Evolutionary conservation across 139 green algal species (phyloP), one percentile per base, ranked within the genome.

Genomic region (Spirogloea muscicola): DNA sequence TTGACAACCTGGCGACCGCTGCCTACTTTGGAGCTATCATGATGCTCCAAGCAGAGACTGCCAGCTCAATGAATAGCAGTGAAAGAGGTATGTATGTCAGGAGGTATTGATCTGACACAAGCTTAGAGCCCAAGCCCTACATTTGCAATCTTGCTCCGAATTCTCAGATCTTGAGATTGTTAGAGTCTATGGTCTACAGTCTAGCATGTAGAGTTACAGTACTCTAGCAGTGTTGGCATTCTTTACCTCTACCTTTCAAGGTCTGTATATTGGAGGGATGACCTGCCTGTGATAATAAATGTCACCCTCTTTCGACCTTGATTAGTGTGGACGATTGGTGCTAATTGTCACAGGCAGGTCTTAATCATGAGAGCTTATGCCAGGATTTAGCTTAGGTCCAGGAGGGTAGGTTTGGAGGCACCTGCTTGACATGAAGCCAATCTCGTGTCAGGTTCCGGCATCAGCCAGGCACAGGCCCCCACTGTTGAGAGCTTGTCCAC

Each of bases 1-100:
- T 63, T 4, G 78, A 84, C 58, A 84, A 80, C 71, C 1, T 84
- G 2, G 31, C 29, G 18, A 84, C 80, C 70, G 63, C 55, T 16
- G 49, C 18, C n/a, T 84, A 71, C 49, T 62, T 84, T 18, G 41
- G 5, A 18, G 51, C 72, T 4, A 25, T 84, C 18, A 72, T 72
- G 48, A 31, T 39, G 4, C 25, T 79, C 34, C 55, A 21, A 55
- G 46, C 21, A 21, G 46, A 21, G 21, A 21, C 46, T 55, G 46
- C 46, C 21, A 55, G 46, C 46, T 21, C 21, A 21, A 55, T 55
- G 21, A 55, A 21, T 55, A 21, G 21, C 21, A 21, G 46, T 55
- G 46, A 55, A 21, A 21, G 21, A 31, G 21, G 21, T 21, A 31
- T 21, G 46, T 55, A n/a, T n/a, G n/a, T n/a, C n/a, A n/a, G n/a